Evolutionary conservation across 768 basidiomycete genomes (phyloP), one percentile per base, ranked within the genome.

Genomic region (Mycena maculata): DNA sequence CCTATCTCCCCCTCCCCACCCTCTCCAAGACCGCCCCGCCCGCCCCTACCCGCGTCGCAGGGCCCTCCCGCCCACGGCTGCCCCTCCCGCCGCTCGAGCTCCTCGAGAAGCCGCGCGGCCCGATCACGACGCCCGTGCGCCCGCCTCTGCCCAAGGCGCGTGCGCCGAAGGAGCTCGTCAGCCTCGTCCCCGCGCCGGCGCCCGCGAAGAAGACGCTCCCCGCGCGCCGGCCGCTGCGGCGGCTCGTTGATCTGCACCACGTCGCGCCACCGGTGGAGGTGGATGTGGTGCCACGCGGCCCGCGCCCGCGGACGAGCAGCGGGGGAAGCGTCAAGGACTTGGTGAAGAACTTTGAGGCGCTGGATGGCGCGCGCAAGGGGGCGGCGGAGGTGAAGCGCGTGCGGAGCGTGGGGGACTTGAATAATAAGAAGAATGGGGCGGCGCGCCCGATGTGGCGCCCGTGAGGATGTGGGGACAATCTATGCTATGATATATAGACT

Each of bases 301-400:
- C 75, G 25, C 76, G 80, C 49, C 80, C 80, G n/a, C 79, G 92
- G 63, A 81, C 88, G 72, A 88, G 86, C 64, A 92, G 92, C 71
- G 87, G 86, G 16, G 83, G 85, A 55, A 92, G 91, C 71, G 92
- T 94, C 63, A 92, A 85, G 77, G 92, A 93, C 56, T 75, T 94
- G 59, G 87, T 93, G 56, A 83, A 78, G 74, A 84, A 81, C 31
- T 94, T 88, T 71, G 91, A 93, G 76, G 76, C 70, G 62, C 48
- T 82, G 70, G 79, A 81, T 23, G 77, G 82, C 73, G 73, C 72
- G 52, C 74, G 57, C 13, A 71, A 41, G 74, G 71, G 70, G 63
- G 77, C 68, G 63, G 60, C 58, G 8, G 72, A 72, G 45, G 56
- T 80, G 74, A 76, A 77, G 73, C 74, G 78, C 60, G 76, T 78